Conservation (phyloP, 2,329 filamentous ascomycete species). For the Aureobasidium pullulans region DNA sequence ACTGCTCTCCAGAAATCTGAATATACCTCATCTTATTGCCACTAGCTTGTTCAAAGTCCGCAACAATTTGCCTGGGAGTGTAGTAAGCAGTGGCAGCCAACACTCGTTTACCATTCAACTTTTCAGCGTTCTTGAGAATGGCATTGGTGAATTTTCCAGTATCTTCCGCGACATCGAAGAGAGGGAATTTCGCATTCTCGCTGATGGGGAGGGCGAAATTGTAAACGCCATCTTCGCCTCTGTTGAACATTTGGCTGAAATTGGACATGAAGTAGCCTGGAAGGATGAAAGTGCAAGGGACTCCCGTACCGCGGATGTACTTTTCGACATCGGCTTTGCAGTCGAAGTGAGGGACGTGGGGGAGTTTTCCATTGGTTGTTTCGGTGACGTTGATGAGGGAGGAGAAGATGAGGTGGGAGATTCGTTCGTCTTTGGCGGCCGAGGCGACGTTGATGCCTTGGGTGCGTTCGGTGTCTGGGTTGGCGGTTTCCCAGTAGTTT, state of each 20-base stretch:
- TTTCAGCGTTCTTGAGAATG: slow-evolving; percentile 20
- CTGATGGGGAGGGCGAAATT: slow-evolving; percentile 21
- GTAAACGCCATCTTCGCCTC: slow-evolving; percentile 18
- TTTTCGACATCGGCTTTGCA: slow-evolving; percentile 30
- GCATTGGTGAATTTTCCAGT: slow-evolving; percentile 21
- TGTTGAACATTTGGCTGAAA: neutral
- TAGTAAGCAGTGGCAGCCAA: slow-evolving; percentile 23
- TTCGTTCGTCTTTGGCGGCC: slow-evolving; percentile 22
- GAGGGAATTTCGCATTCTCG: slow-evolving; percentile 21
- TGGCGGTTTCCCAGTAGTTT: slow-evolving; percentile 41
- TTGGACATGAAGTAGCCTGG: slow-evolving; percentile 20
- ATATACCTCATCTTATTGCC: slow-evolving; percentile 23
- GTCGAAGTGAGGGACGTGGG: slow-evolving; percentile 32
- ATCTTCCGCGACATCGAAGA: slow-evolving; percentile 23
- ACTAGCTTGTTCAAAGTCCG: slow-evolving; percentile 17
- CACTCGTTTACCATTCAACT: slow-evolving; percentile 21
- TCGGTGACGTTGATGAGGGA: slow-evolving; percentile 24
- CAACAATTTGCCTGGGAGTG: slow-evolving; percentile 23
- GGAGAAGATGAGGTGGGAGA: slow-evolving; percentile 34
- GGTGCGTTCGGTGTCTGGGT: slow-evolving; percentile 25
- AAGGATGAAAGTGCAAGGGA: slow-evolving; percentile 22
- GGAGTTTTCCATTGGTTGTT: slow-evolving; percentile 25
- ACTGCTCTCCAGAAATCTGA: slow-evolving; percentile 21
- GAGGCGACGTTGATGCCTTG: slow-evolving; percentile 32
- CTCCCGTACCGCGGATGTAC: slow-evolving; percentile 23